Base-by-base conservation (phyloP, 495 filamentous ascomycete species). In the Annulohypoxylon stygium region DNA sequence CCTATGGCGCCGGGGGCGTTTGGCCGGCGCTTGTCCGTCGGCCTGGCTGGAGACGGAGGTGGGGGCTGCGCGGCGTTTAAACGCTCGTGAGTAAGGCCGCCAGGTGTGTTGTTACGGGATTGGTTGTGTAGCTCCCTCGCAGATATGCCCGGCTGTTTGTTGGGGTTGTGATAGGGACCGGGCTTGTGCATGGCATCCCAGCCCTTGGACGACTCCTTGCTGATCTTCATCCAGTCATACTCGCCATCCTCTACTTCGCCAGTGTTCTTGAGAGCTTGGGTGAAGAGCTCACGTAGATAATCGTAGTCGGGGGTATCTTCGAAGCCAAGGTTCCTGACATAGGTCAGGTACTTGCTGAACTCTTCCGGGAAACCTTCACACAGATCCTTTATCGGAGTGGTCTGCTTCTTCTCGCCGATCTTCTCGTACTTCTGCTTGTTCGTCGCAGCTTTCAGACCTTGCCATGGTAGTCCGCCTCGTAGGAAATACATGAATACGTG, bases 371-470 rank as follows among this genome's bases (percentile, higher is more conserved):
- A 98, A 55, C 93, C 92, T 66, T 98, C 95, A 76, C 96, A 98
- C 3, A 99, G 90, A 76, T 99, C 97, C 82, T 97, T 97, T 87
- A 99, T 95, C 0, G 89, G 88, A 25, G 96, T 98, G 0, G 95
- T 97, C 84, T 98, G 96, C 84, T 99, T 99, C 92, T 98, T 98
- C 84, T 99, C 97, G 34, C 96, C 96, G 81, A 99, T 99, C 86
- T 98, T 98, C 83, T 99, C 96, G 75, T 99, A 99, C 84, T 99
- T 99, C 79, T 99, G 96, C 88, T 99, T 99, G 86, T 99, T 99
- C 67, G 96, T 99, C 16, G 97, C 97, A 80, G 96, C 96, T 85
- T 98, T 98, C 76, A 99, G 85, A 58, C 96, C 96, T 83, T 99
- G 96, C 96, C 96, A 99, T 18, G 96, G 96, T 67, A 99, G 87